Evolutionary conservation across 129 eudicot species (phyloP).

Genomic region (Daucus carota): DNA sequence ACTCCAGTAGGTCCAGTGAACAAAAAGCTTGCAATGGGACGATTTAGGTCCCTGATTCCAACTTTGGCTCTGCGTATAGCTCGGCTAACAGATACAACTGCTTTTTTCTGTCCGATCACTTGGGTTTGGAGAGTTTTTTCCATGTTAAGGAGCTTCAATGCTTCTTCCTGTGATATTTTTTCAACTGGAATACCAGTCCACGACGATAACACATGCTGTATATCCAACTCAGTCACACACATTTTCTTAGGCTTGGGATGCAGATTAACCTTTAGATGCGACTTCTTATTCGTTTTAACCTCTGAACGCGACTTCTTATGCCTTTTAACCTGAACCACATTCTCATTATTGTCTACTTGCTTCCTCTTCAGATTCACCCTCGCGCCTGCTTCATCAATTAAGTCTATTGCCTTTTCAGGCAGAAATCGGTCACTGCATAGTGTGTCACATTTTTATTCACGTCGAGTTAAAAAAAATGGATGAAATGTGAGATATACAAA

Average conservation of each 20-base stretch:
- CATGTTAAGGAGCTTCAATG: conserved; percentile 2
- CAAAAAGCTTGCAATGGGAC: conserved; percentile 15
- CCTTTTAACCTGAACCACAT: not conserved
- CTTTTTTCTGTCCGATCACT: conserved; percentile 15
- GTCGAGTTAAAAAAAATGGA: not conserved
- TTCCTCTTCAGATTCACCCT: not conserved
- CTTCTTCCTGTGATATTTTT: conserved; percentile 11
- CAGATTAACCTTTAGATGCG: not conserved
- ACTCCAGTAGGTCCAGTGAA: conserved; percentile 18
- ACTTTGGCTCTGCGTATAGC: conserved; percentile 15
- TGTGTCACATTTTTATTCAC: not conserved
- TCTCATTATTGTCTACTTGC: not conserved
- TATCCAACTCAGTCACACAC: not conserved
- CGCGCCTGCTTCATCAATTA: conserved; percentile 9
- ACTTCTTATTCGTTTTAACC: not conserved
- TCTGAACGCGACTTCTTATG: not conserved
- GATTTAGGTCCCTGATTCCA: conserved; percentile 11
- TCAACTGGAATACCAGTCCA: conserved; percentile 6
- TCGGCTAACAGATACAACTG: conserved; percentile 11
- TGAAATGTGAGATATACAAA: not conserved
- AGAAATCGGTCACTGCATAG: conserved; percentile 1
- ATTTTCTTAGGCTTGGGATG: not conserved
- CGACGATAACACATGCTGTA: not conserved
- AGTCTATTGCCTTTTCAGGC: conserved; percentile 11
- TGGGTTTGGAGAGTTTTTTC: conserved; percentile 7